Conservation (phyloP, 345 rosid species). For the Gynandropsis gynandra region DNA sequence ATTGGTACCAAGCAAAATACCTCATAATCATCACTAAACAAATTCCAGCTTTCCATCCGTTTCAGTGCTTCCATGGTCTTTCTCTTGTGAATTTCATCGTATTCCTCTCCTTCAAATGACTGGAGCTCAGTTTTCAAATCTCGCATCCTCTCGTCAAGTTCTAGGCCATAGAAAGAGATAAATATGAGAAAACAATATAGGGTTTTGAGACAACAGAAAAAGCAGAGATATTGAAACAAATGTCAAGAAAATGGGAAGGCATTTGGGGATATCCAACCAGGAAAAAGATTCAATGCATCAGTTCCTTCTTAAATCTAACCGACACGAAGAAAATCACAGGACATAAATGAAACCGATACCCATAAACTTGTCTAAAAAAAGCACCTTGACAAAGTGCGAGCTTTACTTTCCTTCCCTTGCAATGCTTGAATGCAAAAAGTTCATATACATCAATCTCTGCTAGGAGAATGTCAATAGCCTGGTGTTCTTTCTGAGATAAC, state of each 20-base stretch:
- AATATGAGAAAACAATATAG: conserved; percentile 8
- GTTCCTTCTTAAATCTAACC: not conserved
- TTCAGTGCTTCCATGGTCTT: conserved; percentile 80
- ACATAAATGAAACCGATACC: conserved; percentile 15
- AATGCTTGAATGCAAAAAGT: conserved; percentile 97
- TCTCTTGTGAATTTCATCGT: conserved; percentile 70
- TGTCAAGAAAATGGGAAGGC: conserved; percentile 11
- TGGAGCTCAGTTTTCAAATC: conserved; percentile 90
- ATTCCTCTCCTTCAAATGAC: conserved; percentile 79
- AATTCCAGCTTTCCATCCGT: conserved; percentile 96
- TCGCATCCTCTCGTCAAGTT: conserved; percentile 96
- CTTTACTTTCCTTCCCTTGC: conserved; percentile 90
- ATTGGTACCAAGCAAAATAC: conserved; percentile 30
- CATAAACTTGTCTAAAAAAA: conserved; percentile 6
- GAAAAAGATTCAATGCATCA: no score
- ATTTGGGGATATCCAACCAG: conserved; percentile 3
- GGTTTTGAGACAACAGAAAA: not conserved
- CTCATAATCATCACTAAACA: conserved; percentile 77
- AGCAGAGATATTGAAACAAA: not conserved
- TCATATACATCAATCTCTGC: conserved; percentile 98
- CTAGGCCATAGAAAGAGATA: conserved; percentile 30
- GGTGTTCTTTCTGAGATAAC: conserved; percentile 79
- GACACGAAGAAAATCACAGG: not conserved
- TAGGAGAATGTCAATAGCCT: conserved; percentile 93
- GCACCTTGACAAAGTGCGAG: conserved; percentile 97